Base-by-base conservation (phyloP, 345 rosid genomes). In the Gynandropsis gynandra region DNA sequence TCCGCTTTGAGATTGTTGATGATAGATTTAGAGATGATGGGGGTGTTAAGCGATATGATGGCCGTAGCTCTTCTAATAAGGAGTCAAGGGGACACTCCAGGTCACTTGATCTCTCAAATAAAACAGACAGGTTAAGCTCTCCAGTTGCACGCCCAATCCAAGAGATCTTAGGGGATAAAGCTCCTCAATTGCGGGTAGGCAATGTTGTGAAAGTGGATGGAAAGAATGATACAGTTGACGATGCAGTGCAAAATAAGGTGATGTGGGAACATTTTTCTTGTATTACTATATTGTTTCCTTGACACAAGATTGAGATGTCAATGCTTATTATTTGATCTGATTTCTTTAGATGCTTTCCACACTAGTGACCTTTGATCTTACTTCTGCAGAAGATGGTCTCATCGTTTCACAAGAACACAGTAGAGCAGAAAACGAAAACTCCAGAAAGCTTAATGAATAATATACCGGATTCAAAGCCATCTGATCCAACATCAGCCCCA, bases 1-100 rank as follows among this genome's bases (percentile, higher is more conserved):
- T 59, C 43, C 77, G 72, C n/a, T 77, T 82, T 55, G 98, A 87
- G 76, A 69, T 90, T 67, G 95, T 83, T 31, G 95, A 88, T 63
- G 85, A 82, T 51, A 73, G 97, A 64, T 62, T 73, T 67, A 78
- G 89, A 57, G 89, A 87, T 16, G 82, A 72, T 20, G 56, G 52
- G 16, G 53, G 72, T 35, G 56, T 70, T 42, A 74, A 71, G 64
- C 69, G 65, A 53, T 53, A 68, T 55, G 66, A 49, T 21, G 59
- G 33, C 19, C 66, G 0, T 24, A 60, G 52, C 52, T 54, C 56
- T 32, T 33, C 68, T 38, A 34, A 57, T 52, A 64, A 50, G 59
- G 89, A 76, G 0, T 49, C 67, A 49, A 74, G 60, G 64, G 41
- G 29, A 39, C 71, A 48, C 40, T 73, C 67, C 56, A 71, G 61